phyloP scores from a whole-genome alignment of 2,329 filamentous ascomycete genomes.

The Dothideomycetes sp. region DNA sequence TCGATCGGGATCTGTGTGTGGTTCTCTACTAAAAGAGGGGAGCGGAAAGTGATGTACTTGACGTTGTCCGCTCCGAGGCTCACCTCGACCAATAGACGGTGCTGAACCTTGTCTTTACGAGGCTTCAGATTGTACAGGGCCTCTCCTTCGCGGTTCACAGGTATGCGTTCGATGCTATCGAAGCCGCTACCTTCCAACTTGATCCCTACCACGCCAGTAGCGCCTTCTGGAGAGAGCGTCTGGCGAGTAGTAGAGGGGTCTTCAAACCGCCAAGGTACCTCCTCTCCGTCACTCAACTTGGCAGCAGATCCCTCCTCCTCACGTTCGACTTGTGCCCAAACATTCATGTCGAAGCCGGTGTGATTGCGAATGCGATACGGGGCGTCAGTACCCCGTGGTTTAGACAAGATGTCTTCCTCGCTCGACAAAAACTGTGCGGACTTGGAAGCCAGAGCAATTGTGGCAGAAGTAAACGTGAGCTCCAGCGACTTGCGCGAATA shows the following conservation, averaged over 20 bases:
- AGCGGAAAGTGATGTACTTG: conserved; percentile 94
- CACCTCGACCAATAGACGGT: conserved; percentile 86
- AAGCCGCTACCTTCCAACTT: conserved; percentile 90
- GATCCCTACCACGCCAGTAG: conserved; percentile 68
- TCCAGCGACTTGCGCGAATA: conserved; percentile 87
- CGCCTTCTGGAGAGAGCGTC: conserved; percentile 75
- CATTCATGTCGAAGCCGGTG: conserved; percentile 80
- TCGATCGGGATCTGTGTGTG: conserved; percentile 95
- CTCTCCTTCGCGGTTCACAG: conserved; percentile 90
- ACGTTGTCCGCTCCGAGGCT: conserved; percentile 88
- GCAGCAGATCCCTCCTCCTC: conserved; percentile 63
- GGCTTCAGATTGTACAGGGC: conserved; percentile 81
- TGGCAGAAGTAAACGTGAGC: conserved; percentile 83
- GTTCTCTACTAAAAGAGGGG: conserved; percentile 86
- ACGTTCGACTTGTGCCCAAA: conserved; percentile 70
- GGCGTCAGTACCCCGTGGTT: conserved; percentile 81
- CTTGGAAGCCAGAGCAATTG: conserved; percentile 86
- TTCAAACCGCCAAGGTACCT: conserved; percentile 92
- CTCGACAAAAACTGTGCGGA: conserved; percentile 82
- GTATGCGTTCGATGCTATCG: conserved; percentile 77
- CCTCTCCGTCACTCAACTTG: conserved; percentile 77
- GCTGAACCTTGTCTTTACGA: conserved; percentile 72
- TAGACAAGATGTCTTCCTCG: conserved; percentile 85
- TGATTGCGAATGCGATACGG: conserved; percentile 93
- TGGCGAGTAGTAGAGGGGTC: conserved; percentile 95